Evolutionary conservation across 305 asterid species (phyloP).

Genomic region (Fraxinus velutina): DNA sequence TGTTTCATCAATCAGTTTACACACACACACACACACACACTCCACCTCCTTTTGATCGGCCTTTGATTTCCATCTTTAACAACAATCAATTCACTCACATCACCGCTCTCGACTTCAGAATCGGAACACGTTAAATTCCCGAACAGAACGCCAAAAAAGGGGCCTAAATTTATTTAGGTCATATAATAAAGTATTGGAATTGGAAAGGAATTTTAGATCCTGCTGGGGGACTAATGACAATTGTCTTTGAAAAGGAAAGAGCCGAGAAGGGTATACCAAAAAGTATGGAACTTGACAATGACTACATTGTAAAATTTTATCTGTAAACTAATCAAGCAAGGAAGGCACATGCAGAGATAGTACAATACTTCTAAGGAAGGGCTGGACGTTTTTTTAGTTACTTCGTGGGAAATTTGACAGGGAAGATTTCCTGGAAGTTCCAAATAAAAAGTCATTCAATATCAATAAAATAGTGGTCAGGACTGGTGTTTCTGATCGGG

Average conservation of each 20-base stretch:
- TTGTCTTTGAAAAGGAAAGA: conserved; percentile 51
- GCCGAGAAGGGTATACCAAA: conserved; percentile 75
- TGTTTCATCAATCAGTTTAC: conserved; percentile 72
- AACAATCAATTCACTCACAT: conserved; percentile 20
- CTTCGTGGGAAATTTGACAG: conserved; percentile 6
- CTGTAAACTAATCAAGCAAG: conserved; percentile 51
- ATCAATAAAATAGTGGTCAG: conserved; percentile 23
- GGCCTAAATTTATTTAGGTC: conserved; percentile 30
- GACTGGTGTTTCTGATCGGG: background rate
- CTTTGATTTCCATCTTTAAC: conserved; percentile 31
- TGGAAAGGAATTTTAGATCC: background rate
- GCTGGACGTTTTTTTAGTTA: conserved; percentile 30
- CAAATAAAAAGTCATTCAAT: conserved; percentile 38
- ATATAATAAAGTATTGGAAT: background rate
- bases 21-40: conserved; percentile 27
- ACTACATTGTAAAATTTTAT: conserved; percentile 46
- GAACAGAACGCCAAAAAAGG: conserved; percentile 28
- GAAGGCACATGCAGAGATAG: conserved; percentile 62
- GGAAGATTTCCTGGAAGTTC: conserved; percentile 20
- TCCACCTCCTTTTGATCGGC: conserved; percentile 61
- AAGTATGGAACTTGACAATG: conserved; percentile 59
- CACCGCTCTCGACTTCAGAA: conserved; percentile 39
- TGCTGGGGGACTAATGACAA: conserved; percentile 36
- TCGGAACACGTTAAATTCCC: conserved; percentile 33
- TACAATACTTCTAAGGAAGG: conserved; percentile 18